Base-by-base conservation (phyloP, 495 filamentous ascomycete genomes). In the Xylaria longipes region DNA sequence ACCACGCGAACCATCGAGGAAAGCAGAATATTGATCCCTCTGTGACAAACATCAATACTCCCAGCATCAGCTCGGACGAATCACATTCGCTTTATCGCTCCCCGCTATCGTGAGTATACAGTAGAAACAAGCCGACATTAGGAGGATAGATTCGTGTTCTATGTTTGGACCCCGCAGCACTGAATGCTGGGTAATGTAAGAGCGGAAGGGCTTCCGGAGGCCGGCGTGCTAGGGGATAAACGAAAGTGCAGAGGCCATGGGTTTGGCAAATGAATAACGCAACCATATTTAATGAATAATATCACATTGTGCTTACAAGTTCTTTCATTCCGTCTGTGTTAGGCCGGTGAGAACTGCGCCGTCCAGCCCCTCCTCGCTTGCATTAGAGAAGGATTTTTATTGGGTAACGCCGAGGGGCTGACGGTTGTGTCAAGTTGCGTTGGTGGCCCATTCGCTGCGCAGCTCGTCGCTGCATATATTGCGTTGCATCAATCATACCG, bases 401-500 rank as follows among this genome's bases (percentile, higher is more conserved):
- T 63, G 60, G 60, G 14, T 7, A 29, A 25, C 17, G 60, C 37
- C 60, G 15, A 37, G 60, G 60, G 37, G 35, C 60, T 63, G 60
- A 41, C 22, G 7, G 37, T 27, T 43, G 60, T 5, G 20, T 63
- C 29, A n/a, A 37, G 37, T 43, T 43, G 60, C 37, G 9, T 35
- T 11, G 33, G 37, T 4, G 20, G 33, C 57, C 31, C 17, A 63
- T 63, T 63, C 60, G 60, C 37, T 43, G 60, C 37, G 60, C n/a
- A 63, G 20, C 37, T 14, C 4, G 17, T 14, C 22, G 37, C 29
- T 66, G 64, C 43, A 66, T 66, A 52, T 46, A 50, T 46, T 52
- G 46, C 64, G 64, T 66, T 25, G 46, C n/a, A 66, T 66, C 7
- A 31, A 22, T 66, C 29, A n/a, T 66, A 64, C 62, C 22, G 27